Evolutionary conservation across 306 rosid species (phyloP), one percentile per base, ranked within the genome.

Genomic region (Benincasa hispida): DNA sequence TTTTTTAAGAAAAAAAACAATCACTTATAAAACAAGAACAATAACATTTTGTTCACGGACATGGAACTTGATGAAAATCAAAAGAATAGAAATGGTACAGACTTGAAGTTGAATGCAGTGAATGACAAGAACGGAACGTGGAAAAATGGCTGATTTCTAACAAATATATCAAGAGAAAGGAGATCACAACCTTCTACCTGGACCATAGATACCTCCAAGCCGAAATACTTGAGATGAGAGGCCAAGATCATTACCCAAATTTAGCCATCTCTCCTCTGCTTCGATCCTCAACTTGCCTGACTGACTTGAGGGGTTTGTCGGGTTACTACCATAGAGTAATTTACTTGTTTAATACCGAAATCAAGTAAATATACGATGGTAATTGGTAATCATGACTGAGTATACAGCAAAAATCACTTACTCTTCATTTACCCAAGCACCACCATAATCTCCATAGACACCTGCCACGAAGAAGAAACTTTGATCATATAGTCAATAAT

Each of bases 181-280:
- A 75, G n/a, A 55, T 76, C 78, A 81, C 76, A 74, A 94, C 97
- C 98, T 94, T 91, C 98, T 91, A 74, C 95, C 89, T 34, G 93
- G 97, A 82, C 98, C 97, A 81, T 94, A 94, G 89, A 94, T 89
- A 72, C 97, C 98, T 86, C 95, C 98, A 22, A 94, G 88, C 82
- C 98, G 91, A 83, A 90, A 85, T 39, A 89, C 58, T 79, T 81
- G 75, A 1, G 91, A 78, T 2, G 91, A 83, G 74, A 90, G 5
- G 54, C 89, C 87, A 13, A 91, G 83, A 73, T 61, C 41, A 74
- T 55, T 78, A 50, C 91, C 91, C 60, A 94, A 84, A 73, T 76
- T 72, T 72, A 88, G 84, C 97, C 97, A 94, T 55, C 91, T 85
- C 81, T 87, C 79, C 89, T 94, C 97, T 73, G 98, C 92, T 61